A percentile compares a stretch with the other conserved stretches of the same genome.
phyloP scores from a whole-genome alignment of 179 eudicot species.

The Beta lomatogona region DNA sequence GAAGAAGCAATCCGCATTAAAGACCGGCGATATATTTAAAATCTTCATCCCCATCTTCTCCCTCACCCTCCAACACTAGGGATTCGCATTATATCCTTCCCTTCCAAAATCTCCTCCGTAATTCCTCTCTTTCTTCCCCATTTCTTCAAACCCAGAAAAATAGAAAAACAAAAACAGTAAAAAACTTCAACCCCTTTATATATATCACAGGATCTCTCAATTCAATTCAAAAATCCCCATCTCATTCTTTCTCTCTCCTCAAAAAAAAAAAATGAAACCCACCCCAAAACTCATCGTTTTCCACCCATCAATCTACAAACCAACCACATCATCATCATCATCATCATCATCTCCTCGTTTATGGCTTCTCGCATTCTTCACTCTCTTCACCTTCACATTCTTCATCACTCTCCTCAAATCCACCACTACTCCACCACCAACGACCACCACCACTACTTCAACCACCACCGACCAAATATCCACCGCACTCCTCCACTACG shows the following conservation, averaged over 20 bases:
- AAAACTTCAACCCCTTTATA: neutral
- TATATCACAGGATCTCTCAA: neutral
- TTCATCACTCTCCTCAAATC: conserved; percentile 43
- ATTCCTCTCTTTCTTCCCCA: conserved; percentile 3
- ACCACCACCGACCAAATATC: conserved; percentile 22
- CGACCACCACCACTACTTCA: conserved; percentile 29
- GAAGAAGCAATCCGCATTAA: neutral
- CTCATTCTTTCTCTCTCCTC: neutral
- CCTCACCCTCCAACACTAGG: conserved; percentile 15
- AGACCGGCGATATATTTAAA: neutral
- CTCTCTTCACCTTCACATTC: conserved; percentile 51
- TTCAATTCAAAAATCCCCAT: neutral
- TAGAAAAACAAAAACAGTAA: neutral
- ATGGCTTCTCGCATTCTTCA: conserved; percentile 43
- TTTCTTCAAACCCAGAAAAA: too few relatives aligned
- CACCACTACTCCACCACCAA: conserved; percentile 9
- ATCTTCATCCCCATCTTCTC: neutral
- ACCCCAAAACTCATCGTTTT: conserved; percentile 63
- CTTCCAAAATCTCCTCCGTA: conserved; percentile 17
- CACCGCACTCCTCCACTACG: conserved; percentile 37
- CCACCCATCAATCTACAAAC: conserved; percentile 63
- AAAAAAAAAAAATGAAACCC: conserved; percentile 13
- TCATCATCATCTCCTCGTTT: conserved; percentile 28
- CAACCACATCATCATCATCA: neutral
- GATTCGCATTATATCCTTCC: neutral